Conservation (phyloP, 139 green algal species). For the Micractinium sp. region DNA sequence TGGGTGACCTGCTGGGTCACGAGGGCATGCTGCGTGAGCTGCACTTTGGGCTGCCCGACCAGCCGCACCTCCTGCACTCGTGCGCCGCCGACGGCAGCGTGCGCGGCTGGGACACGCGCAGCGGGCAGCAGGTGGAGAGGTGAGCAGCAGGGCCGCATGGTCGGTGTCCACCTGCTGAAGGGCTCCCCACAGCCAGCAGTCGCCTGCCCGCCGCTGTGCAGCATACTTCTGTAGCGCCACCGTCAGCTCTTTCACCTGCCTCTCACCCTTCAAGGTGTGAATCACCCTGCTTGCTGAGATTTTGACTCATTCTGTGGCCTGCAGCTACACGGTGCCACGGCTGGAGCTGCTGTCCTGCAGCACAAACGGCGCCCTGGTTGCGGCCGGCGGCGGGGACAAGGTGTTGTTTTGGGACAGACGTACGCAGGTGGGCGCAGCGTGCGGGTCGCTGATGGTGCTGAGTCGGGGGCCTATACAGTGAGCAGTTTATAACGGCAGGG, state of each 20-base stretch:
- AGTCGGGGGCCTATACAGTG: too few relatives aligned
- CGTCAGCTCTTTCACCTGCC: background rate
- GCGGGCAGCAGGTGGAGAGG: constrained; percentile 34
- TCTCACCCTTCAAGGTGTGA: background rate
- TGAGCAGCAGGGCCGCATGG: background rate
- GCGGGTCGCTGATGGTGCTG: too few relatives aligned
- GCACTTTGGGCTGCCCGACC: constrained; percentile 44
- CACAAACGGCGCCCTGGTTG: constrained; percentile 58
- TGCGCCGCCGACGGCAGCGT: constrained; percentile 68
- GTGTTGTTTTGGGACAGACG: constrained; percentile 85
- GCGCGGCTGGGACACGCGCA: constrained; percentile 70
- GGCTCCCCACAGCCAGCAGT: too few relatives aligned
- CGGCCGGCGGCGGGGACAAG: constrained; percentile 67
- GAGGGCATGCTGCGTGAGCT: constrained; percentile 51
- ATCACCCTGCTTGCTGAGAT: background rate
- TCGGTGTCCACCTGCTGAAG: background rate
- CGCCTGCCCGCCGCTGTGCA: background rate
- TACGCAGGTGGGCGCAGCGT: background rate
- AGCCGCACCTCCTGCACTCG: constrained; percentile 60
- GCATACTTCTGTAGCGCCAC: background rate
- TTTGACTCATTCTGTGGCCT: background rate
- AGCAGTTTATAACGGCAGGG: background rate
- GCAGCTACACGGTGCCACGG: constrained; percentile 25
- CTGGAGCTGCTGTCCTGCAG: constrained; percentile 62
- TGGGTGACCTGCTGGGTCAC: constrained; percentile 61